Base-by-base conservation (phyloP, 306 rosid genomes). In the Rubus parviflorus region DNA sequence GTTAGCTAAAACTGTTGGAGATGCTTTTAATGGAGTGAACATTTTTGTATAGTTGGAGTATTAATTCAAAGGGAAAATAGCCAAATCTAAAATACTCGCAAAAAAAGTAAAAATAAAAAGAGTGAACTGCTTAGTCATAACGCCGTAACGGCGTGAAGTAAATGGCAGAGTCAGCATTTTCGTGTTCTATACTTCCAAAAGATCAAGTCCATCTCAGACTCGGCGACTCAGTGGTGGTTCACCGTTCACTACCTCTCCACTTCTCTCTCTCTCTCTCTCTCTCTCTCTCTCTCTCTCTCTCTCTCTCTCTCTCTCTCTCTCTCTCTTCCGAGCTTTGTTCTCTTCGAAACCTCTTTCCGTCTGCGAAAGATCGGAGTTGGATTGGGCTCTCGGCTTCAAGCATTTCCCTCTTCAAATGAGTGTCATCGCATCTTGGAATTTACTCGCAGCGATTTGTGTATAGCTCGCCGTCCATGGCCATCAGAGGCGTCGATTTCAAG, bases 401-500 rank as follows among this genome's bases (percentile, higher is more conserved):
- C 81, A 78, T 83, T 81, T 82, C 57, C 75, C 30, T 48, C 75
- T 38, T 54, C 58, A 40, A 72, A 80, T 76, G 83, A 42, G 15
- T 48, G 37, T 73, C 68, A 74, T 80, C 61, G 77, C 52, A 46
- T 43, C 74, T 68, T 23, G 51, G 63, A n/a, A 54, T 73, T 81
- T 84, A 37, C 69, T 49, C 63, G 83, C 85, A 86, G 86, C 86
- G 73, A 87, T 67, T 49, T 38, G 78, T 3, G 6, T n/a, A 53
- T 47, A 43, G 17, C 43, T 70, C 69, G 16, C n/a, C 38, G 51
- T 70, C 63, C 68, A 95, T 95, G 99, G 97, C 97, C 43, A 84
- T 92, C 74, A 85, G 97, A 88, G 99, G 98, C 71, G 87, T 92
- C 73, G 97, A 89, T 88, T 95, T 95, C 94, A 95, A 92, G 85